A percentile compares a stretch with the other conserved stretches of the same genome.
These are phyloP conservation scores for Inonotus hispidus DNA, from an alignment of 1,284 basidiomycete genomes.

Conservation along the genomic window DNA sequence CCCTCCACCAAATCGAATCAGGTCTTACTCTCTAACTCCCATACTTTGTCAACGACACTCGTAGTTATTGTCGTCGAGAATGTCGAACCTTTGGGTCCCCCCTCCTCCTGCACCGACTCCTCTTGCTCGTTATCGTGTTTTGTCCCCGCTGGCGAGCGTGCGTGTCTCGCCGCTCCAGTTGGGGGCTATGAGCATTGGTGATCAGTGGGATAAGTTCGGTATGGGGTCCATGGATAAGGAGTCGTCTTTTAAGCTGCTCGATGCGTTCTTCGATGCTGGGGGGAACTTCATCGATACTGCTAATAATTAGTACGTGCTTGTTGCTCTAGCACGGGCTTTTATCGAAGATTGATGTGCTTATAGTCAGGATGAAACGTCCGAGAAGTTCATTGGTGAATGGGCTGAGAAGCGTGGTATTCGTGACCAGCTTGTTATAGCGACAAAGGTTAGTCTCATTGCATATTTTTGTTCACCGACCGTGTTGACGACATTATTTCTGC, in stretches of 20 bases:
- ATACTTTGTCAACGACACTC: too few species aligned
- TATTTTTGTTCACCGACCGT: conserved; percentile 31
- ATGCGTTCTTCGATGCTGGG: conserved; percentile 29
- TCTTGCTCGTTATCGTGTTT: conserved; percentile 14
- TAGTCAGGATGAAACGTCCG: conserved; percentile 29
- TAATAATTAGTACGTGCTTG: conserved; percentile 8
- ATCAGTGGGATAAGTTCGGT: conserved; percentile 30
- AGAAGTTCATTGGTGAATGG: conserved; percentile 39
- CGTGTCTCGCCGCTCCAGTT: conserved; percentile 43
- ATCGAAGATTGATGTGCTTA: not conserved
- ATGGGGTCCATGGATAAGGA: conserved; percentile 27
- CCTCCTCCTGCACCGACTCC: conserved; percentile 5
- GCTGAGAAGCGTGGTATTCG: conserved; percentile 33
- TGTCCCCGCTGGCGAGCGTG: conserved; percentile 20
- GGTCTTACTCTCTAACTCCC: too few species aligned
- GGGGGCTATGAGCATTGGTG: conserved; percentile 41
- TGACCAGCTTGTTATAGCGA: conserved; percentile 41
- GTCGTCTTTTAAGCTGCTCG: conserved; percentile 29
- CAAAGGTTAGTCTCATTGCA: conserved; percentile 28
- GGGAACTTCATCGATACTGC: conserved; percentile 22
- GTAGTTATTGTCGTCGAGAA: not conserved
- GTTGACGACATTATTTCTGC: conserved; percentile 27
- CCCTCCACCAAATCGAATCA: too few species aligned
- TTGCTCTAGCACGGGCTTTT: not conserved
- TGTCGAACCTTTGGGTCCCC: conserved; percentile 6